Base-by-base conservation (phyloP, 2,329 filamentous ascomycete species). In the Pseudopyricularia cyperi region DNA sequence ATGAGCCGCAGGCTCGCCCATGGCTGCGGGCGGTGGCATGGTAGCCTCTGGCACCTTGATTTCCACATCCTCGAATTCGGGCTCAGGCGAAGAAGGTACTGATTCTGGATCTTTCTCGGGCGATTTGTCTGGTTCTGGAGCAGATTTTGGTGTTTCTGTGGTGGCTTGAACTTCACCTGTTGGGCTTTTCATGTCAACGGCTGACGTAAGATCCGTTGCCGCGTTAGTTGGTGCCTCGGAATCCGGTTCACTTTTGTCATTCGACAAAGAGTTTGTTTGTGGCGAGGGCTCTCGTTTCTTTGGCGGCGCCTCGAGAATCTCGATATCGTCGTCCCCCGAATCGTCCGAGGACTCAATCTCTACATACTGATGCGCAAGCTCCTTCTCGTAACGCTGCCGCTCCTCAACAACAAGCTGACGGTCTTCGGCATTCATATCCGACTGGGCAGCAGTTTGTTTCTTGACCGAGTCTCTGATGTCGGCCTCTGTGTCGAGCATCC, bases 401-500 rank as follows among this genome's bases (percentile, higher is more conserved):
- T 81, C 76, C 57, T 81, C 79, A 46, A 74, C 67, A 0, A 80
- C 75, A 53, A 73, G 71, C 49, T 77, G 72, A 26, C 75, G 67
- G 58, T 85, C 79, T 53, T 83, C 77, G 19, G 83, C 82, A 52
- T 84, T 80, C 53, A 85, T 79, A 53, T 79, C 75, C 19, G 68
- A 66, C 48, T 83, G 78, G 48, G 65, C 72, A 59, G 68, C 76
- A 57, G 68, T 75, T 66, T 81, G 77, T 53, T 79, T 75, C 58
- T 76, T 78, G 55, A 82, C 66, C 26, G 76, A 74, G 49, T 83
- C 75, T 55, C 84, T 74, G 32, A 90, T 80, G 53, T 89, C 85
- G 2, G 75, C 73, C 32, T 51, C 17, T 6, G 80, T 67, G 55
- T 81, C 77, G 2, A 70, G 68, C 60, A 93, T 76, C 87, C 87